phyloP scores from a whole-genome alignment of 129 eudicot species.

The Escallonia herrerae region DNA sequence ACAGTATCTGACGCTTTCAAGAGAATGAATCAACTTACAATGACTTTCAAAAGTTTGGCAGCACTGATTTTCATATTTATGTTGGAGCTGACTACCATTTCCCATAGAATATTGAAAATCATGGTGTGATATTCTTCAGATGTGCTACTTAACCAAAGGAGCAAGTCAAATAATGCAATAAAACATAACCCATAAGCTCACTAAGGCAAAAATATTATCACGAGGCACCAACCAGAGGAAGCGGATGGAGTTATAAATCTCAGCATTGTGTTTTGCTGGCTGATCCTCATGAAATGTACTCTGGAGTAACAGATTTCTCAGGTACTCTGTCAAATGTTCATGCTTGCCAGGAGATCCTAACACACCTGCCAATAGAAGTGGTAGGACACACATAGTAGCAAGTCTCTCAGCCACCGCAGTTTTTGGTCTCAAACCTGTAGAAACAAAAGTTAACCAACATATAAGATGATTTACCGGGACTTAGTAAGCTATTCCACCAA shows the following conservation, averaged over 20 bases:
- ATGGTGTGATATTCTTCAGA: conserved; percentile 78
- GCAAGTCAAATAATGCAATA: conserved; percentile 12
- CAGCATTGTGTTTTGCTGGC: conserved; percentile 41
- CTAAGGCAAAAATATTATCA: not conserved
- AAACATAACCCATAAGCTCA: conserved; percentile 3
- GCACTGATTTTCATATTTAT: conserved; percentile 68
- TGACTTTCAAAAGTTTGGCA: conserved; percentile 72
- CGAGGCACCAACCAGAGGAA: conserved; percentile 65
- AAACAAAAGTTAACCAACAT: not conserved
- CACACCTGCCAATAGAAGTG: conserved; percentile 82
- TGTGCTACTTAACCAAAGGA: conserved; percentile 43
- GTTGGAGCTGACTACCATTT: conserved; percentile 89
- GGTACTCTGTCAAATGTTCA: conserved; percentile 59
- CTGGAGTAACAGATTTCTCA: conserved; percentile 61
- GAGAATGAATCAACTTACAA: conserved; percentile 40
- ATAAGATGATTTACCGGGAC: not conserved
- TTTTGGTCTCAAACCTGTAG: conserved; percentile 71
- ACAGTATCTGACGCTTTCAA: conserved; percentile 1
- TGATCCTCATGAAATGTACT: conserved; percentile 43
- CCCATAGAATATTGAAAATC: conserved; percentile 86
- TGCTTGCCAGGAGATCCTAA: conserved; percentile 72
- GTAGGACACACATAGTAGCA: conserved; percentile 76
- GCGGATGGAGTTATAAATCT: conserved; percentile 78
- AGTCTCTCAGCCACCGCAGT: conserved; percentile 55
- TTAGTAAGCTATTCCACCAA: not conserved